Percentiles rank a stretch among this genome's conserved stretches.
These are phyloP conservation scores for Colletotrichum lentis DNA, from an alignment of 2,329 filamentous ascomycete species.

Conservation along the genomic window DNA sequence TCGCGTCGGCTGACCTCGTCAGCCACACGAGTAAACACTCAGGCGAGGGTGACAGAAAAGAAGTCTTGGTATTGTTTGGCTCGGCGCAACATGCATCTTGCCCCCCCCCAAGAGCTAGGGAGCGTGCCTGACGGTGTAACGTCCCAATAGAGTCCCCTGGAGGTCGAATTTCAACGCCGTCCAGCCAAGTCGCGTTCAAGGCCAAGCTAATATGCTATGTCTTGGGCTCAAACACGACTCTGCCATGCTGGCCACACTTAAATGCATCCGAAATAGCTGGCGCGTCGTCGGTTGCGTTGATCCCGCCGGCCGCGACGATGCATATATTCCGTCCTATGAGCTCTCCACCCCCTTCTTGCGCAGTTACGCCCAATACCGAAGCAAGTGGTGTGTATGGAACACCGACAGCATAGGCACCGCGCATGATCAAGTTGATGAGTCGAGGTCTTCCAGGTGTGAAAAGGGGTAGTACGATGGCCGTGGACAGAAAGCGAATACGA, in stretches of 20 bases:
- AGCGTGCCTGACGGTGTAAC: conserved; percentile 9
- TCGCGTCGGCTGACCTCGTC: conserved; percentile 40
- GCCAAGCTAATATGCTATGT: conserved; percentile 45
- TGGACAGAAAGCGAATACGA: background rate
- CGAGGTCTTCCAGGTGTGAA: background rate
- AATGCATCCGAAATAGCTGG: conserved; percentile 46
- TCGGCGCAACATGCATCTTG: background rate
- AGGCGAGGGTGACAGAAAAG: background rate
- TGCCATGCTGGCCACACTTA: conserved; percentile 43
- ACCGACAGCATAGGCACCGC: background rate
- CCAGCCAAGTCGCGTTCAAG: conserved; percentile 12
- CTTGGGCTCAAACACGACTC: conserved; percentile 46
- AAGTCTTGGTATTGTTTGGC: conserved; percentile 5
- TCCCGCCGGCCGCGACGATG: conserved; percentile 42
- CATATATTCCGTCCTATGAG: conserved; percentile 38
- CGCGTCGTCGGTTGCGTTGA: conserved; percentile 44
- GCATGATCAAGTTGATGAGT: background rate
- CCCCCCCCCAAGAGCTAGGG: background rate
- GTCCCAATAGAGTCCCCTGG: conserved; percentile 7
- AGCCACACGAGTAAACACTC: background rate
- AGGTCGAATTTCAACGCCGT: conserved; percentile 26
- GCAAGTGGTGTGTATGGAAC: background rate
- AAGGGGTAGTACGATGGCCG: background rate
- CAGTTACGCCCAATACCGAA: background rate
- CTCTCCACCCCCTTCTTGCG: background rate